Conservation (phyloP, 1,139 yeast genomes). For the Sporopachydermia cereana region DNA sequence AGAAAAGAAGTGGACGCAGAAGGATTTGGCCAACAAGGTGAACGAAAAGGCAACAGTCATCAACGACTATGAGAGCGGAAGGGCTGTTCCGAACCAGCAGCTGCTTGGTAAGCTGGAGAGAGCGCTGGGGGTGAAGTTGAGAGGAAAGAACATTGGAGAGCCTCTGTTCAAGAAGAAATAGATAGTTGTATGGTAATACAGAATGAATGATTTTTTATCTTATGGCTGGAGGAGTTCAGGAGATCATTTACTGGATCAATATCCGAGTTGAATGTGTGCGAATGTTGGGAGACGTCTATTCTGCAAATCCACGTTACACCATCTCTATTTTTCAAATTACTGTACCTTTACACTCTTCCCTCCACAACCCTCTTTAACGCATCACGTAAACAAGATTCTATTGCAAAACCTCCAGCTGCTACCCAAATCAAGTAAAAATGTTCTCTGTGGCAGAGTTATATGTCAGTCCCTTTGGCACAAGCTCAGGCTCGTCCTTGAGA, state of each 20-base stretch:
- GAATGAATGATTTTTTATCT: neutral
- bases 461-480: conserved; percentile 13
- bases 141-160: conserved; percentile 93
- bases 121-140: conserved; percentile 84
- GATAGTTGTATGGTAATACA: conserved; percentile 8
- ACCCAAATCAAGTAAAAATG: conserved; percentile 10
- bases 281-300: no score
- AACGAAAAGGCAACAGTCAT: conserved; percentile 93
- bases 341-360: no score
- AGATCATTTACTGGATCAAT: no score
- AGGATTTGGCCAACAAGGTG: conserved; percentile 89
- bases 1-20: conserved; percentile 83
- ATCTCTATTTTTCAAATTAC: no score
- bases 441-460: conserved; percentile 13
- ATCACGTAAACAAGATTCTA: no score
- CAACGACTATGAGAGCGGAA: conserved; percentile 94
- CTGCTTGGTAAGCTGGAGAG: conserved; percentile 85
- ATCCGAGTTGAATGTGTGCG: no score
- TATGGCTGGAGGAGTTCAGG: no score
- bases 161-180: conserved; percentile 64
- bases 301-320: no score
- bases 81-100: conserved; percentile 96
- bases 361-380: no score
- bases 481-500: conserved; percentile 11
- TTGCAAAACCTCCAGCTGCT: no score